Base-by-base conservation (phyloP, 306 rosid species). In the Acacia melanoxylon region DNA sequence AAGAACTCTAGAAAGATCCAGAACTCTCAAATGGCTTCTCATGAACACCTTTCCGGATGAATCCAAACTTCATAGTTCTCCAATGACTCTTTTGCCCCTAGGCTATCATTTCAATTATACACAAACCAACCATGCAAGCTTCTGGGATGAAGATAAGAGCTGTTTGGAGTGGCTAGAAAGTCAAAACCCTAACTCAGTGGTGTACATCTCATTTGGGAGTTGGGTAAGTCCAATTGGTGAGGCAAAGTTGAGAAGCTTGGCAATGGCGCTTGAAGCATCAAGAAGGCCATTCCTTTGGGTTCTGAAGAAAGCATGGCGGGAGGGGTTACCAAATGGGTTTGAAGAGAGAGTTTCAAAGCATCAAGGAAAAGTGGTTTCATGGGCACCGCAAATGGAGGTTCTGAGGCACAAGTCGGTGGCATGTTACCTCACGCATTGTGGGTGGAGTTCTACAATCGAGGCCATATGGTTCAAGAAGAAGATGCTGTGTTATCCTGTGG, bases 381-480 rank as follows among this genome's bases (percentile, higher is more conserved):
- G 99, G 99, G 98, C 98, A 1, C 98, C 99, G 3, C 99, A 95
- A 45, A 45, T 80, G 52, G 89, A 88, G 48, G 87, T 95, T 35
- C 45, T 95, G 56, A 76, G 83, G 25, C 97, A 93, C 76, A 45
- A 22, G 20, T 86, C 90, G 2, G 91, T 92, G 17, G 97, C 91
- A 2, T 91, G 95, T 51, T 95, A 90, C 48, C 82, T 95, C 27
- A 89, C 99, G 1, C 99, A 95, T n/a, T 95, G 99, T 19, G 98
- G 99, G 0, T 95, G 99, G 99, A 95, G 92, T 77, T 95, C 99
- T 25, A 93, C 92, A 35, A 72, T 91, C 89, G 98, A 95, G 82
- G 99, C 98, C 1, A 77, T 93, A 35, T 93, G 86, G 41, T 92
- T 80, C 75, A 84, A 48, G 16, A 92, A 92, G 81, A 89, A 89